Percentiles rank a stretch among this genome's conserved stretches.
Evolutionary conservation across 73 alveolate genomes (phyloP).

Genomic region (Blepharisma japonicum): DNA sequence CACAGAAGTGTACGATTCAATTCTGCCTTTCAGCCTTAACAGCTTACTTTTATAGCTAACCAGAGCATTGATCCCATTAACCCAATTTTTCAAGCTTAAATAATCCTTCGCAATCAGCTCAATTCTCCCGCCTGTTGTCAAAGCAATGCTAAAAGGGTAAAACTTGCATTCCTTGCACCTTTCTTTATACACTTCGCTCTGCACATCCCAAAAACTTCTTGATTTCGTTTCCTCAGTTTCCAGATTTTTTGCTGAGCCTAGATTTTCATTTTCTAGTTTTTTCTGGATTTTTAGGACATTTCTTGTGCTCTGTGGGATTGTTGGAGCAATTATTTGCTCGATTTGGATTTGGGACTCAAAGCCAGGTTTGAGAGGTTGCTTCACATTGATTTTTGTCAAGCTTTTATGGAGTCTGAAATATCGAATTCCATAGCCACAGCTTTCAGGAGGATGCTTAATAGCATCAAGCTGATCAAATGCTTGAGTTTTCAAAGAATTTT

Average conservation of each 20-base stretch:
- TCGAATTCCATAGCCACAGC: slow-evolving; percentile 67
- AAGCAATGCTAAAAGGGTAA: slow-evolving; percentile 62
- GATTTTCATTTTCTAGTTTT: background rate
- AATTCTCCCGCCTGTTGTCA: slow-evolving; percentile 43
- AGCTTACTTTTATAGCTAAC: slow-evolving; percentile 19
- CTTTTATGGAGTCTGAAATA: slow-evolving; percentile 39
- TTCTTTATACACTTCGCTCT: slow-evolving; percentile 51
- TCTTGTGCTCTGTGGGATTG: slow-evolving; percentile 56
- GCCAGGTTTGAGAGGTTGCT: slow-evolving; percentile 35
- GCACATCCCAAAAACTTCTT: slow-evolving; percentile 43
- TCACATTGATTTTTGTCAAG: slow-evolving; percentile 42
- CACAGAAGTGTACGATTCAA: slow-evolving; percentile 17
- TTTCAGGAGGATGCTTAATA: slow-evolving; percentile 56
- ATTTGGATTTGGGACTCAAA: slow-evolving; percentile 45
- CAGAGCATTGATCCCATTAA: slow-evolving; percentile 53
- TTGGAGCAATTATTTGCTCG: slow-evolving; percentile 48
- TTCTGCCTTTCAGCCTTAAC: background rate
- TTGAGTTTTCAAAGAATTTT: slow-evolving; percentile 39
- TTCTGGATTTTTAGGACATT: slow-evolving; percentile 59
- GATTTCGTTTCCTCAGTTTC: background rate
- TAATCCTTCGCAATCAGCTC: slow-evolving; percentile 57
- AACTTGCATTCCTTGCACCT: slow-evolving; percentile 44
- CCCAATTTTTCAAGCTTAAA: slow-evolving; percentile 52
- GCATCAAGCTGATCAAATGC: slow-evolving; percentile 63
- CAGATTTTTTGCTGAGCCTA: background rate